Evolutionary conservation across 2,329 filamentous ascomycete genomes (phyloP), one percentile per base, ranked within the genome.

Genomic region (Ramichloridium luteum): DNA sequence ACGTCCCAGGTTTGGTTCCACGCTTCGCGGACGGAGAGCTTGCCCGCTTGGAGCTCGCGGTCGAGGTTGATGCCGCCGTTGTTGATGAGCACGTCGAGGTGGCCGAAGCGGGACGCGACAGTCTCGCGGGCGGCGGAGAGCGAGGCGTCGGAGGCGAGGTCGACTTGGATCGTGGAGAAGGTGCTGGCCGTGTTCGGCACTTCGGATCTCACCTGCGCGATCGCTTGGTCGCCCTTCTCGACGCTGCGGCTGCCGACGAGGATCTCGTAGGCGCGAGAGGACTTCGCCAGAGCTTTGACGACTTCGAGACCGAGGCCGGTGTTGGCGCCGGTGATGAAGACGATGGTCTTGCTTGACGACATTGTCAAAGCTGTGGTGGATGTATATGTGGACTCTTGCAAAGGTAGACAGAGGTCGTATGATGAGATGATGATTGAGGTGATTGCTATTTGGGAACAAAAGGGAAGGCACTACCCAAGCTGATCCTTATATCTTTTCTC

Each of bases 301-400:
- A 59, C 62, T 41, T 77, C 65, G 22, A 64, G 67, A 3, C 75
- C 74, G 13, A 79, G 62, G 11, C 73, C 73, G 0, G 65, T 74
- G 30, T 55, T 53, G 13, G 38, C 72, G 20, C 74, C 73, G 2
- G 73, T 77, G 39, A 77, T 64, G 26, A 77, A 50, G n/a, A 74
- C 49, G 37, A 70, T 56, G 12, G 41, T 37, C 31, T 53, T 54
- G 12, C 41, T 28, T 6, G 48, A 35, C 40, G 51, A 48, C 34
- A 39, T 46, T n/a, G n/a, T n/a, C n/a, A n/a, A n/a, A n/a, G n/a
- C n/a, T n/a, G n/a, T n/a, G n/a, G n/a, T n/a, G n/a, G n/a, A n/a
- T n/a, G n/a, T n/a, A n/a, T n/a, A n/a, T n/a, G n/a, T n/a, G n/a
- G n/a, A n/a, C n/a, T n/a, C n/a, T n/a, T n/a, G n/a, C n/a, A n/a